Percentiles rank a stretch among this genome's conserved stretches.
Conservation (phyloP, 2,329 filamentous ascomycete genomes). For the Lasiodiplodia theobromae region DNA sequence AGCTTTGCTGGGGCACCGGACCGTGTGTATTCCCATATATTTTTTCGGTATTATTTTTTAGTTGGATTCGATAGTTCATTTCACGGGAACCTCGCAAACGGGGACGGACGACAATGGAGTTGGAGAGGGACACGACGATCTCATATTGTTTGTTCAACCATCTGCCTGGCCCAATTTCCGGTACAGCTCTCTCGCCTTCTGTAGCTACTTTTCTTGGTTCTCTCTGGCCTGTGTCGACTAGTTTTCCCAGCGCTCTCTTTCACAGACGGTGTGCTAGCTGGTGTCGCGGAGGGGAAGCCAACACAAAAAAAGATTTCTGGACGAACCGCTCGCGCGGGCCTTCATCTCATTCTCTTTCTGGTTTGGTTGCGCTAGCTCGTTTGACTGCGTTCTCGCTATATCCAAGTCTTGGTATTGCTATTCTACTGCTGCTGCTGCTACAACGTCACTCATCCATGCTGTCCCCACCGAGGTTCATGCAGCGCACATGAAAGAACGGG, state of each 20-base stretch:
- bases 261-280: conserved; percentile 1
- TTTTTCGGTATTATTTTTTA: conserved; percentile 21
- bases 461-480: conserved; percentile 1
- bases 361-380: not conserved
- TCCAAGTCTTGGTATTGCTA: conserved; percentile 10
- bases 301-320: conserved; percentile 28
- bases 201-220: conserved; percentile 19
- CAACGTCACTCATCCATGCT: conserved; percentile 18
- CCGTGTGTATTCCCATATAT: conserved; percentile 2
- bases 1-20: conserved; percentile 19
- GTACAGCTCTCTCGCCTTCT: conserved; percentile 34
- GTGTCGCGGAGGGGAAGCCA: conserved; percentile 16
- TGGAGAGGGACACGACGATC: not conserved
- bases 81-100: not conserved
- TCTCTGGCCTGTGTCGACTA: conserved; percentile 13
- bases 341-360: conserved; percentile 32
- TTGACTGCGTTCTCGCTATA: conserved; percentile 16
- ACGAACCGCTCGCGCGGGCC: conserved; percentile 50
- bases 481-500: not conserved
- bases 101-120: conserved; percentile 1
- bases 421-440: conserved; percentile 11
- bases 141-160: conserved; percentile 15
- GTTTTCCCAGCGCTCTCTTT: conserved; percentile 2
- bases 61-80: conserved; percentile 19
- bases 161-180: conserved; percentile 17